phyloP scores from a whole-genome alignment of 1,139 yeast genomes.

The Saccharomycopsis hybrid region DNA sequence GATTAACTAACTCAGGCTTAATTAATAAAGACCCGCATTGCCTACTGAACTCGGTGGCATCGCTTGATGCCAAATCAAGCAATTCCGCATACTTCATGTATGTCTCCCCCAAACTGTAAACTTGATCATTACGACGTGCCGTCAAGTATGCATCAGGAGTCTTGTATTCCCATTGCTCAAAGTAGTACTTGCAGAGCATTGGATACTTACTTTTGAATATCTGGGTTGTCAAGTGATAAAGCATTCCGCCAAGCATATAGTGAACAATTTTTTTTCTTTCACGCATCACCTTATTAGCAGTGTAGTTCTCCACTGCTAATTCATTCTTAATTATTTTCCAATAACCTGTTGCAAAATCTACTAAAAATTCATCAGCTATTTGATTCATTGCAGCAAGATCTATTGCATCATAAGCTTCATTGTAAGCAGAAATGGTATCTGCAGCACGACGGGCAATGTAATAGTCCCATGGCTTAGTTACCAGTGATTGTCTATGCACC shows the following conservation, averaged over 20 bases:
- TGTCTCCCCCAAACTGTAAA: background rate
- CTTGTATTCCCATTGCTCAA: background rate
- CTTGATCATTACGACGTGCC: background rate
- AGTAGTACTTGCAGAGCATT: constrained; percentile 1
- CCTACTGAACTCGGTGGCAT: background rate
- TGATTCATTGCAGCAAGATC: background rate
- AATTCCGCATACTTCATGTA: too few species aligned
- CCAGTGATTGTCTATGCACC: background rate
- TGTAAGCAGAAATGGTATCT: background rate
- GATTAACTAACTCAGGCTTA: background rate
- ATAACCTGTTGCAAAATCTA: constrained; percentile 1
- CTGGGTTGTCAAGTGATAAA: background rate
- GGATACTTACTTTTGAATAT: constrained; percentile 1
- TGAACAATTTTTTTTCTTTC: background rate
- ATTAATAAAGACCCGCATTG: background rate
- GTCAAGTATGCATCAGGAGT: background rate
- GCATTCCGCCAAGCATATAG: background rate
- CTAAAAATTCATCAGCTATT: background rate
- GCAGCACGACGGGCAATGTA: constrained; percentile 1
- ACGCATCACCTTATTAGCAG: background rate
- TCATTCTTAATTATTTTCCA: constrained; percentile 1
- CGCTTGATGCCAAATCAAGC: too few species aligned
- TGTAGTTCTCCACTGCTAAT: background rate
- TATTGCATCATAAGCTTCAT: background rate
- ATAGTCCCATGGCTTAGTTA: constrained; percentile 6